A percentile compares a stretch with the other conserved stretches of the same genome.
Conservation (phyloP, 1,284 basidiomycete species). For the Rhodotorula sp. region DNA sequence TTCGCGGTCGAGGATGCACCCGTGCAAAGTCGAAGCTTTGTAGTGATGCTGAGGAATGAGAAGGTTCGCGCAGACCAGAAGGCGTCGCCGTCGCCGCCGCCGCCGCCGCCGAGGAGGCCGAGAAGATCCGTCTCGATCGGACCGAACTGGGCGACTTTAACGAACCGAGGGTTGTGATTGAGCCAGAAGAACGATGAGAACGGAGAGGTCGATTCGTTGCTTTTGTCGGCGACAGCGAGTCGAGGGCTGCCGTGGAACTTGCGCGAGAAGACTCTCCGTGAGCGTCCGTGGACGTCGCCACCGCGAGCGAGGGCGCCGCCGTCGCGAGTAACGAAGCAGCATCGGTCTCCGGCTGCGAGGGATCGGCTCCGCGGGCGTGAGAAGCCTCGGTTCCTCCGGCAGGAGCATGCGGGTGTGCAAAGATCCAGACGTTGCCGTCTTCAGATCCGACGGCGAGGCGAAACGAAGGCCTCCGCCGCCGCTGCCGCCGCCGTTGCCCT, state of each 20-base stretch:
- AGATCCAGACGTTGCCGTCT: slow-evolving; percentile 37
- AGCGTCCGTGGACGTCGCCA: too few relatives aligned
- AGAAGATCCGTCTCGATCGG: background rate
- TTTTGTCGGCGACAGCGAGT: background rate
- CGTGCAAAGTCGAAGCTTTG: slow-evolving; percentile 6
- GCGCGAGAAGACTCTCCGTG: background rate
- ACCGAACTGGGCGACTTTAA: background rate
- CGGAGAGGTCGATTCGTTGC: background rate
- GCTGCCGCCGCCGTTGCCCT: too few relatives aligned
- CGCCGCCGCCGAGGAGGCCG: slow-evolving; percentile 2
- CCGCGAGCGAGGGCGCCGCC: too few relatives aligned
- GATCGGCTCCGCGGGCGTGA: too few relatives aligned
- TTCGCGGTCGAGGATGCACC: slow-evolving; percentile 16
- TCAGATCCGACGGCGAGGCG: slow-evolving; percentile 29
- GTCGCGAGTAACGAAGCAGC: too few relatives aligned
- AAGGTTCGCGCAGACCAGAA: background rate
- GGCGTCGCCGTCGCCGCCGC: background rate
- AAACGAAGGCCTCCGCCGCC: background rate
- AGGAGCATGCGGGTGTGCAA: slow-evolving; percentile 10
- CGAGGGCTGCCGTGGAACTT: background rate
- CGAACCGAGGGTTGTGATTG: slow-evolving; percentile 15
- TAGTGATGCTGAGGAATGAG: background rate
- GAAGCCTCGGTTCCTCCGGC: too few relatives aligned
- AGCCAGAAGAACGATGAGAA: slow-evolving; percentile 4
- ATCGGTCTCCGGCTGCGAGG: too few relatives aligned